Base-by-base conservation (phyloP, 202 grass and related monocot genomes). In the Musa balbisiana region DNA sequence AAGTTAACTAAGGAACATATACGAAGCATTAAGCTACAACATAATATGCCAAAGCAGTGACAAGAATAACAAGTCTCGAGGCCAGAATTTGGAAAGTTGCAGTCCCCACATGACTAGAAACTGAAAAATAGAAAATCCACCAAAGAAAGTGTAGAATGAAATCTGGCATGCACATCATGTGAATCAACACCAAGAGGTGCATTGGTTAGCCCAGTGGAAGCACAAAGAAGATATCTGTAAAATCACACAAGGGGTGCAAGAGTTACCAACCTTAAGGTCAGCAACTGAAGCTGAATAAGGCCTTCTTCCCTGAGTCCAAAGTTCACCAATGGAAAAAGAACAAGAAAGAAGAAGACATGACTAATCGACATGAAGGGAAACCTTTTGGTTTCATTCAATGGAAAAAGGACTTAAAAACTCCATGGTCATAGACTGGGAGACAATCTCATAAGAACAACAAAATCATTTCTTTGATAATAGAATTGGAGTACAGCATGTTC, bases 1-100 rank as follows among this genome's bases (percentile, higher is more conserved):
- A 43, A 43, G 33, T 43, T 74, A 82, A 25, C 10, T 52, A 26
- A 72, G 77, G 73, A 71, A 74, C 78, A 84, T 76, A 76, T 26
- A 20, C 6, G 33, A 43, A 26, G 22, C 22, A 65, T 10, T 10
- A 64, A 23, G 24, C 62, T 64, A 64, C 13, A 43, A 43, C 33
- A 43, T 43, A 6, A 43, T 6, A 43, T 43, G 33, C 8, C 33
- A 6, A 43, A 43, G 33, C 33, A 43, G 33, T 1, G 33, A 43
- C 33, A 43, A 43, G 33, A 43, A 43, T 5, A 6, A 23, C 0
- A 64, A 64, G 10, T 64, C 19, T 64, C 0, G 33, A 24, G 62
- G 20, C 8, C 19, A 64, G 23, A 64, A 64, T 64, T 64, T 64
- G 19, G 62, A 25, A 64, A 64, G 8, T 23, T 65, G 22, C 21